These are phyloP conservation scores for Knoxia roxburghii DNA, from an alignment of 257 asterid genomes.

Conservation along the genomic window DNA sequence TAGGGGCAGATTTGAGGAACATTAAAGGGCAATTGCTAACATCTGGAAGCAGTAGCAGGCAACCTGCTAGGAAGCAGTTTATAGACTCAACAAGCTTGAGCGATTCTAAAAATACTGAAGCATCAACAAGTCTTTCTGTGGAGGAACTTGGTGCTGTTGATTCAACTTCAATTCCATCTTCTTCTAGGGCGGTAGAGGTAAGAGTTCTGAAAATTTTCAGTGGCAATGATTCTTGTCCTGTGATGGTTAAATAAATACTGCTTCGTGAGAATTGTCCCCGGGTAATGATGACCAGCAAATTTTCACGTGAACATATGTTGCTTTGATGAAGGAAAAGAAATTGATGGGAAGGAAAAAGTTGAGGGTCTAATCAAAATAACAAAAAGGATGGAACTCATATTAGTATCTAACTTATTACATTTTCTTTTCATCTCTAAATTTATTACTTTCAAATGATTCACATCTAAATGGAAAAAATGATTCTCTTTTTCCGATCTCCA, in stretches of 20 bases:
- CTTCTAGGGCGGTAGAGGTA: constrained; percentile 76
- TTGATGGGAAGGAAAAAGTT: background rate
- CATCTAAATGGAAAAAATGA: background rate
- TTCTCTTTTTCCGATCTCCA: background rate
- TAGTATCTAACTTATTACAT: background rate
- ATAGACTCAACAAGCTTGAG: constrained; percentile 52
- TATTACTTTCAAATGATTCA: background rate
- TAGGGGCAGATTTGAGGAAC: constrained; percentile 57
- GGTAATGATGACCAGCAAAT: background rate
- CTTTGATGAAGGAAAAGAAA: background rate
- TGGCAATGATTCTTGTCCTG: background rate
- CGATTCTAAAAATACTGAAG: constrained; percentile 64
- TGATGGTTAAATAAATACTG: background rate
- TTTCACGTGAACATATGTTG: no score
- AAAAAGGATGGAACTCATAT: background rate
- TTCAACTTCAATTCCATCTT: constrained; percentile 59
- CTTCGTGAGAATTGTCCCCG: background rate
- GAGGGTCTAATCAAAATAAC: background rate
- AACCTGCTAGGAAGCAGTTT: constrained; percentile 58
- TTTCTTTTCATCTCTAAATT: background rate
- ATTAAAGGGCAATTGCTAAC: constrained; percentile 46
- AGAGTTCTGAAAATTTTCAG: background rate
- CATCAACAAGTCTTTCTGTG: constrained; percentile 47
- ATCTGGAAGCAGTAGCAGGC: constrained; percentile 52
- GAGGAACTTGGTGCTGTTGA: constrained; percentile 52